Evolutionary conservation across 768 basidiomycete genomes (phyloP), one percentile per base, ranked within the genome.

Genomic region (Hypholoma sublateritium): DNA sequence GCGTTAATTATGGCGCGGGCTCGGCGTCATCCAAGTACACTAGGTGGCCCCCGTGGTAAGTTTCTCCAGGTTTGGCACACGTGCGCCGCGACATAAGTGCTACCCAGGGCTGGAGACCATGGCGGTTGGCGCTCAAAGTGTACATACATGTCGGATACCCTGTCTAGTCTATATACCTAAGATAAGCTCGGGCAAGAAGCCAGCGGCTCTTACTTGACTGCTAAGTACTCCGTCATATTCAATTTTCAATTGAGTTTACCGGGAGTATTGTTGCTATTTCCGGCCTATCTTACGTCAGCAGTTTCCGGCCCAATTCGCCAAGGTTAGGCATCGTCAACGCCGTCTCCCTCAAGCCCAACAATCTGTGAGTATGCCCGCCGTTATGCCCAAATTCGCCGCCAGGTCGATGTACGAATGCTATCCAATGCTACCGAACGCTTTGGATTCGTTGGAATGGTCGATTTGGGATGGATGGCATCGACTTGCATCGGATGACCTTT

Each of bases 261-360:
- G 53, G 32, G 35, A 41, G 19, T n/a, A 35, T 16, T 53, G 32
- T 44, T 45, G 53, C 53, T 53, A 53, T 53, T 53, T 53, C 43
- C 59, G 57, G 57, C 45, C 36, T 37, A 45, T 60, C 47, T 73
- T 70, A 74, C 72, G 65, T 73, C 59, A 74, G 59, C 71, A 57
- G 9, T 39, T 36, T 34, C 51, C 32, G 55, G 28, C 37, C 56
- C 50, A 60, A 22, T 59, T 51, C 56, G 49, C 55, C 52, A 59
- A 61, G 56, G 50, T 58, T 62, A 53, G 32, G 50, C 65, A 66
- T 65, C 65, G 69, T 70, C 74, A 69, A 67, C 74, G 71, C 69
- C 79, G 72, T 75, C 76, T 69, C 69, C 79, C 77, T 77, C 78
- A 79, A 80, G 73, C 72, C 73, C 70, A 69, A 70, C 80, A 77